Base-by-base conservation (phyloP, 805 yeast genomes). In the Metschnikowia peoriensis region DNA sequence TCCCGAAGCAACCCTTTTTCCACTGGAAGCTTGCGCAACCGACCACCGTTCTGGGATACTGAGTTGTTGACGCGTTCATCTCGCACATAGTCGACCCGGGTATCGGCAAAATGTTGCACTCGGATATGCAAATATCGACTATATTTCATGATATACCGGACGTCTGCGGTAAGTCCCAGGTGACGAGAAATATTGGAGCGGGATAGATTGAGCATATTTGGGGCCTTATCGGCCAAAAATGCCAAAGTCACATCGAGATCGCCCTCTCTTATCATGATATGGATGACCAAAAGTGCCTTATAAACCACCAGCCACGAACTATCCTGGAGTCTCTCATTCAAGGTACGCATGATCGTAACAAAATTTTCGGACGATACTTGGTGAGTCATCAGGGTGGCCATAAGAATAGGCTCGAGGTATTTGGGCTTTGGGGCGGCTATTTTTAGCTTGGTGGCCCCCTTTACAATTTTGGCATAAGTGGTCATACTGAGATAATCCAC, bases 401-500 rank as follows among this genome's bases (percentile, higher is more conserved):
- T 78, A 34, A 94, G 76, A 48, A 94, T 89, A 1, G 98, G 98
- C 72, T 93, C 98, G 49, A 94, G 84, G 66, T 94, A 94, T 68
- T 94, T 94, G 38, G 96, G 87, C 71, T 94, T 94, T 7, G 99
- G 99, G n/a, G 98, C 97, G 10, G 98, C 98, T 72, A 89, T 81
- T 83, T 75, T 73, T 54, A 75, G 72, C 61, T 75, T 71, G 57
- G 79, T 71, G 59, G 76, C 77, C 15, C 78, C 77, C 73, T 88
- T 88, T 58, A 88, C 94, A 53, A 86, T 75, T 70, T 87, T 88
- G 56, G 85, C 86, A 64, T 83, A 85, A 1, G 62, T 59, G 28
- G 62, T 55, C 64, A 61, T 60, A 43, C 8, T 28, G 12, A 22
- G 22, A 22, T 12, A 41, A 12, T 12, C 15, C 10, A 16, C n/a